Conservation (phyloP, 192 early-diverging fungal species). For the Mortierella alpina region DNA sequence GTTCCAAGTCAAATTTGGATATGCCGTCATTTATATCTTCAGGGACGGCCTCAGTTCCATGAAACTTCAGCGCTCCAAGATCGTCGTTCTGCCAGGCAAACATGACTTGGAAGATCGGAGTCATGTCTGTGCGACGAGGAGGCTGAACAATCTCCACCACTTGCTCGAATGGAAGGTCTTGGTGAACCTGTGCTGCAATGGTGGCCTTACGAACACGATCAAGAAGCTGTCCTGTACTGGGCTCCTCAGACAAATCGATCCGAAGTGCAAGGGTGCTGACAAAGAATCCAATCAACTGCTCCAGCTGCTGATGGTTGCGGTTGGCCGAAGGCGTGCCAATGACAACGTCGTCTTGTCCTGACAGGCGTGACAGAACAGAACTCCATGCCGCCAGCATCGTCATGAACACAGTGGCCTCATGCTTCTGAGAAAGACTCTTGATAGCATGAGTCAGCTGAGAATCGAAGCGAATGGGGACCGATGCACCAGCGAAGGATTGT, state of each 20-base stretch:
- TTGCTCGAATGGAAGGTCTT: slow-evolving; percentile 13
- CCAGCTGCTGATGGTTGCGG: not conserved
- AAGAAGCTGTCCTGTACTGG: not conserved
- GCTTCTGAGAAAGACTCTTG: not conserved
- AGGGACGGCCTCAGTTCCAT: too few species aligned
- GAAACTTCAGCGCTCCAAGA: not conserved
- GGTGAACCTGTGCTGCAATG: not conserved
- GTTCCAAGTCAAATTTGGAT: not conserved
- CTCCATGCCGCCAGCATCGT: slow-evolving; percentile 5
- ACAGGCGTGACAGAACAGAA: not conserved
- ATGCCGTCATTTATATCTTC: not conserved
- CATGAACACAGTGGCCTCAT: slow-evolving; percentile 2
- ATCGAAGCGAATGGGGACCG: not conserved
- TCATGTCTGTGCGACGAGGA: not conserved
- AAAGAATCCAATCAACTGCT: slow-evolving; percentile 14
- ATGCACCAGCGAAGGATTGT: not conserved
- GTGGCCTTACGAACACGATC: slow-evolving; percentile 3
- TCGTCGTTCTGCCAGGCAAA: slow-evolving; percentile 18
- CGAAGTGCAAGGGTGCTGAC: slow-evolving; percentile 5
- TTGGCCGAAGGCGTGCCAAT: slow-evolving; percentile 10
- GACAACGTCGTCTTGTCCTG: slow-evolving; percentile 8
- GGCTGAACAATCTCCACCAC: slow-evolving; percentile 8
- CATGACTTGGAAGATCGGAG: slow-evolving; percentile 13
- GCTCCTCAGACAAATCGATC: slow-evolving; percentile 6
- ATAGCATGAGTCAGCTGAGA: not conserved